A percentile compares a stretch with the other conserved stretches of the same genome.
phyloP scores from a whole-genome alignment of 192 early-diverging fungal species.

The Funneliformis geosporum region DNA sequence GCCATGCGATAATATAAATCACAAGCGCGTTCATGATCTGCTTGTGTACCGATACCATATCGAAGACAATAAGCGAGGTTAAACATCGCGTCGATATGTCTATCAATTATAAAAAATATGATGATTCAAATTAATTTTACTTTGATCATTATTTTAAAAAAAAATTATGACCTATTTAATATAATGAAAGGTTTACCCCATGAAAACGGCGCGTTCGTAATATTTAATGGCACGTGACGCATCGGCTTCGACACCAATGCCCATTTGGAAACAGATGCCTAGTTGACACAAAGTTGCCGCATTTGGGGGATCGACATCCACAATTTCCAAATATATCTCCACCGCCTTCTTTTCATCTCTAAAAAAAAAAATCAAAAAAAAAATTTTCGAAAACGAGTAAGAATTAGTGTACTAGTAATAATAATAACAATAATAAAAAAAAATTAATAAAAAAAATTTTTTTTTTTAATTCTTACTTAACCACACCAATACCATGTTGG shows the following conservation, averaged over 20 bases:
- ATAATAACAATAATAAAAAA: neutral
- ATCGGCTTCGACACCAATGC: slow-evolving; percentile 23
- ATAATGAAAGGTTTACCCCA: neutral
- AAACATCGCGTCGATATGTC: slow-evolving; percentile 15
- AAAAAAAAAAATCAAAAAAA: neutral
- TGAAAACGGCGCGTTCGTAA: slow-evolving; percentile 4
- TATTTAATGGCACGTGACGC: neutral
- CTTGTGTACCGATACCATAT: neutral
- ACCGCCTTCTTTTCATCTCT: slow-evolving; percentile 22
- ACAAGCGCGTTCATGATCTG: slow-evolving; percentile 2
- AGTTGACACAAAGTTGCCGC: slow-evolving; percentile 15
- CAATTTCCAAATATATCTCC: slow-evolving; percentile 6
- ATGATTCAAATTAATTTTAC: too few relatives aligned
- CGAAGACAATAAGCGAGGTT: slow-evolving; percentile 27
- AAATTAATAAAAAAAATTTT: neutral
- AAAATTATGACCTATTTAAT: neutral
- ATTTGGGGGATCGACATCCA: neutral
- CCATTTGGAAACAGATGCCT: slow-evolving; percentile 28
- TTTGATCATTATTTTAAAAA: neutral
- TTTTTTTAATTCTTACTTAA: neutral
- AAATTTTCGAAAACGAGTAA: neutral
- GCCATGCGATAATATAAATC: slow-evolving; percentile 9
- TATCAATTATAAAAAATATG: neutral
- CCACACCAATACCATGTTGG: slow-evolving; percentile 19
- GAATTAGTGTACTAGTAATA: neutral